phyloP scores from a whole-genome alignment of 2,329 filamentous ascomycete genomes.

The Colletotrichum sp. region DNA sequence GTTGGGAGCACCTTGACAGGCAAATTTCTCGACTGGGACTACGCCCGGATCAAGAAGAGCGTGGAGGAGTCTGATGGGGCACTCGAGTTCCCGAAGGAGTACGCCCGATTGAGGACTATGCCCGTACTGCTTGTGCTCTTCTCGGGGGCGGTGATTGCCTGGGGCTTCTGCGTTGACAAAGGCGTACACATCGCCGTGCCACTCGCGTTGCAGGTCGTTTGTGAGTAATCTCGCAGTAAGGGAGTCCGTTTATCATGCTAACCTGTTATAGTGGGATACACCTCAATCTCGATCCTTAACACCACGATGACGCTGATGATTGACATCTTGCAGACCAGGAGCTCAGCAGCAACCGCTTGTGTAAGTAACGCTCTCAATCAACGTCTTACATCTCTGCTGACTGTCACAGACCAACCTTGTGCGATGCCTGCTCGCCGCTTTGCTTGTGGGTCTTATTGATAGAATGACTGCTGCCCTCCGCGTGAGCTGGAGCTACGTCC shows the following conservation, averaged over 20 bases:
- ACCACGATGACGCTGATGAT: slow-evolving; percentile 36
- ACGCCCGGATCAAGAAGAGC: slow-evolving; percentile 24
- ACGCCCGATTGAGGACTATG: slow-evolving; percentile 28
- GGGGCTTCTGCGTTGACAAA: slow-evolving; percentile 31
- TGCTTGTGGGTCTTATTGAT: slow-evolving; percentile 31
- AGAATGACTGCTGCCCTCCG: slow-evolving; percentile 24
- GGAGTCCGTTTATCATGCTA: background rate
- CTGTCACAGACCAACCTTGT: slow-evolving; percentile 30
- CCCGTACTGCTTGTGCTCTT: slow-evolving; percentile 28
- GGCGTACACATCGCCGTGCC: slow-evolving; percentile 26
- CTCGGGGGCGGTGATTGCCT: slow-evolving; percentile 26
- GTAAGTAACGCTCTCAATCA: slow-evolving; percentile 1
- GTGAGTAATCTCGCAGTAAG: slow-evolving; percentile 14
- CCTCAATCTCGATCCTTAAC: slow-evolving; percentile 33
- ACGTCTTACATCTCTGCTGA: background rate
- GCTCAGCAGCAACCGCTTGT: slow-evolving; percentile 32
- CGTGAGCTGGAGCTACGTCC: slow-evolving; percentile 25
- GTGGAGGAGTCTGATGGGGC: background rate
- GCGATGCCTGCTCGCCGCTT: slow-evolving; percentile 29
- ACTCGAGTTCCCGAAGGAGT: slow-evolving; percentile 29
- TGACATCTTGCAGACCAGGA: slow-evolving; percentile 31
- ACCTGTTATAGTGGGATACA: slow-evolving; percentile 27
- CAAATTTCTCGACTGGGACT: slow-evolving; percentile 33
- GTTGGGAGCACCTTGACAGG: slow-evolving; percentile 30
- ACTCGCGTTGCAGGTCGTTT: slow-evolving; percentile 26